phyloP scores from a whole-genome alignment of 2,329 filamentous ascomycete species.

The Claviceps pusilla region DNA sequence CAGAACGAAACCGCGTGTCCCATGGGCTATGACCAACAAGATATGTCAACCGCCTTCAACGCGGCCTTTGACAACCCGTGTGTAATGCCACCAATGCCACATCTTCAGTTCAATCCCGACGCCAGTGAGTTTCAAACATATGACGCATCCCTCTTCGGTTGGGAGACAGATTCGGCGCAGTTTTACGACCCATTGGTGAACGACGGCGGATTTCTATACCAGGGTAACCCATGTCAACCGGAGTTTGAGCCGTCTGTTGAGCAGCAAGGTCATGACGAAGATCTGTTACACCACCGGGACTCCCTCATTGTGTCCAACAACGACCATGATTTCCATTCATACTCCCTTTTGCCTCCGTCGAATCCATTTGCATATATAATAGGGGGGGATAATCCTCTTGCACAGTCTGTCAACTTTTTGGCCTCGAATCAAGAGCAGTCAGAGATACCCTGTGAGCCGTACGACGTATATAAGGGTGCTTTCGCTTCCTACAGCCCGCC shows the following conservation, averaged over 20 bases:
- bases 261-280: background rate
- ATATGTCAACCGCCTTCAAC: background rate
- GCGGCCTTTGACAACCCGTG: background rate
- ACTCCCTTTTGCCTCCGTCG: background rate
- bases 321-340: too few species aligned
- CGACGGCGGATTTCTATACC: background rate
- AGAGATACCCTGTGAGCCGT: background rate
- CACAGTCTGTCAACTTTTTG: too few species aligned
- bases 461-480: background rate
- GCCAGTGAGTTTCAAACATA: background rate
- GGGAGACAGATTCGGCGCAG: too few species aligned
- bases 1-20: background rate
- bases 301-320: background rate
- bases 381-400: background rate
- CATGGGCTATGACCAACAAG: background rate
- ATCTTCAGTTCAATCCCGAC: background rate
- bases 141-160: background rate
- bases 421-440: background rate
- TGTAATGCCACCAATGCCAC: background rate
- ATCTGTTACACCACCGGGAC: background rate
- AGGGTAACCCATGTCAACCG: background rate
- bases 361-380: background rate
- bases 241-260: background rate
- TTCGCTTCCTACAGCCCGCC: background rate
- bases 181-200: background rate